A percentile compares a stretch with the other conserved stretches of the same genome.
Conservation (phyloP, 1,139 yeast genomes). For the Dujonia santamariae region DNA sequence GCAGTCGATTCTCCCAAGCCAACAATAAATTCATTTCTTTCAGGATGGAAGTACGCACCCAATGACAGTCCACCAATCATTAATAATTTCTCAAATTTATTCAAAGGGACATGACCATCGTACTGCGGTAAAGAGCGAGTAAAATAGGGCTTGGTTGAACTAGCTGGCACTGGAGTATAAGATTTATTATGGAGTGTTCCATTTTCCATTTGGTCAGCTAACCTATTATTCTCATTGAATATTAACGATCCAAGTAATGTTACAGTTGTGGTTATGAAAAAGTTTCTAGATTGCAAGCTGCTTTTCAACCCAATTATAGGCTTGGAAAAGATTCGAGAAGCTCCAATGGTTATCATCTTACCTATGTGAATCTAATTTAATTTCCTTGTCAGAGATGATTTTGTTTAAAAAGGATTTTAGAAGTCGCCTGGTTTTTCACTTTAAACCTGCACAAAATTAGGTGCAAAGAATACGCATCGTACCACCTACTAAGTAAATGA, state of each 20-base stretch:
- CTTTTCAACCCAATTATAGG: too few species aligned
- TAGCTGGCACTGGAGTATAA: slow-evolving; percentile 19
- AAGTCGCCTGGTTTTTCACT: too few species aligned
- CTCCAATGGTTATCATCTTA: too few species aligned
- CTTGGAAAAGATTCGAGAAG: too few species aligned
- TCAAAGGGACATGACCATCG: slow-evolving; percentile 80
- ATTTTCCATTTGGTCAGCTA: slow-evolving; percentile 58
- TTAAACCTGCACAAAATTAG: too few species aligned
- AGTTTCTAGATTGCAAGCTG: too few species aligned
- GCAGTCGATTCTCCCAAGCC: slow-evolving; percentile 95
- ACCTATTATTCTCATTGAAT: slow-evolving; percentile 45
- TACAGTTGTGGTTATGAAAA: slow-evolving; percentile 4
- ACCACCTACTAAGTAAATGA: too few species aligned
- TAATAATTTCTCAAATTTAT: slow-evolving; percentile 56
- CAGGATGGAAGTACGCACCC: slow-evolving; percentile 85
- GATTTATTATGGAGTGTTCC: slow-evolving; percentile 47
- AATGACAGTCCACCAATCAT: slow-evolving; percentile 74
- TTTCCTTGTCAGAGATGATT: too few species aligned
- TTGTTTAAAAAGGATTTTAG: too few species aligned
- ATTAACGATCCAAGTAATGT: slow-evolving; percentile 25
- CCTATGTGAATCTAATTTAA: background rate
- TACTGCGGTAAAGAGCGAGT: slow-evolving; percentile 50
- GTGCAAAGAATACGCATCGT: too few species aligned
- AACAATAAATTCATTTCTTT: slow-evolving; percentile 76
- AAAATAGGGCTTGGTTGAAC: slow-evolving; percentile 17